Conservation (phyloP, 179 eudicot genomes). For the Carnegiea gigantea region DNA sequence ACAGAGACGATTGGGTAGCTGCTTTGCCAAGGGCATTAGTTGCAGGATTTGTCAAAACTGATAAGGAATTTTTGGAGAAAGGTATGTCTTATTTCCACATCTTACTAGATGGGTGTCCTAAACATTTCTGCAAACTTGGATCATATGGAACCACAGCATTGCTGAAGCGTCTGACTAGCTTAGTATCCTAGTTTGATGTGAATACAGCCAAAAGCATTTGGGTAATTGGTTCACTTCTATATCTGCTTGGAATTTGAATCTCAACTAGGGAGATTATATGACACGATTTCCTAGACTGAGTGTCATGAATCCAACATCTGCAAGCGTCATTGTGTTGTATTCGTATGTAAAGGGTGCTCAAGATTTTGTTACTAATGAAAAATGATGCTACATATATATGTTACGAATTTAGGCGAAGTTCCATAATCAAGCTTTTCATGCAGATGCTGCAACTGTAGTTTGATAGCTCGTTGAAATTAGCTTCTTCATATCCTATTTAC, state of each 20-base stretch:
- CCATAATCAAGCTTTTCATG: neutral
- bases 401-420: neutral
- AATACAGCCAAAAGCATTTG: neutral
- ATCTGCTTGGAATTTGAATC: too few species aligned
- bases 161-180: neutral
- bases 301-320: too few species aligned
- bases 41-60: conserved; percentile 93
- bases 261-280: too few species aligned
- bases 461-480: neutral
- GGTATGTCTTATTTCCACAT: conserved; percentile 35
- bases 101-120: too few species aligned
- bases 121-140: neutral
- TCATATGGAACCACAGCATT: neutral
- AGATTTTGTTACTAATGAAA: neutral
- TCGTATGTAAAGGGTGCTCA: neutral
- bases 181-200: neutral
- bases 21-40: conserved; percentile 95
- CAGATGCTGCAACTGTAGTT: neutral
- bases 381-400: neutral
- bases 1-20: conserved; percentile 81
- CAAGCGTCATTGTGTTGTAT: too few species aligned
- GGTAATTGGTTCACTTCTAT: neutral
- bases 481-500: neutral
- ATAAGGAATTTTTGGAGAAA: conserved; percentile 77
- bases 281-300: too few species aligned